These are phyloP conservation scores for Oldenlandia corymbosa DNA, from an alignment of 257 asterid genomes.

Conservation along the genomic window DNA sequence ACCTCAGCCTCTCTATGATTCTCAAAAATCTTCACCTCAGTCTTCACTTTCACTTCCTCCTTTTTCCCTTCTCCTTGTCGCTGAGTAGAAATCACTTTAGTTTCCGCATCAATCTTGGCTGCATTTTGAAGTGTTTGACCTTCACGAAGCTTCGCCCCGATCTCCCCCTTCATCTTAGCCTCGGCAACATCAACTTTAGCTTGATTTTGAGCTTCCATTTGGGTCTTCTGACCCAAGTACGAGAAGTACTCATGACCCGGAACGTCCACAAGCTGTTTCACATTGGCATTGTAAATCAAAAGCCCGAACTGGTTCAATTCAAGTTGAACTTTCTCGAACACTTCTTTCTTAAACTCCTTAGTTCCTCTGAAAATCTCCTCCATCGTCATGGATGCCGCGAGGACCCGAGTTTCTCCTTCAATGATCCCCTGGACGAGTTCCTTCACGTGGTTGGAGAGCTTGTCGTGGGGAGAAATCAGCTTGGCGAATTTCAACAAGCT, in stretches of 20 bases:
- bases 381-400: conserved; percentile 75
- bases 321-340: conserved; percentile 59
- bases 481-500: conserved; percentile 52
- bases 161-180: conserved; percentile 66
- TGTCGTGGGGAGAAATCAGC: conserved; percentile 60
- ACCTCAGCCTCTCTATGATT: conserved; percentile 57
- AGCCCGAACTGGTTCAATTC: conserved; percentile 62
- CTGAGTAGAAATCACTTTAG: conserved; percentile 48
- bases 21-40: conserved; percentile 47
- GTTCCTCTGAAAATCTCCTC: conserved; percentile 55
- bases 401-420: conserved; percentile 69
- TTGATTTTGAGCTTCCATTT: conserved; percentile 68
- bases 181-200: conserved; percentile 56
- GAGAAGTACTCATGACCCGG: conserved; percentile 68
- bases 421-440: conserved; percentile 66
- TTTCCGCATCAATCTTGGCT: conserved; percentile 56
- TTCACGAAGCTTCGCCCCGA: conserved; percentile 42
- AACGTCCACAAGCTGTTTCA: conserved; percentile 65
- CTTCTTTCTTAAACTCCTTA: conserved; percentile 53
- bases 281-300: conserved; percentile 59
- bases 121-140: conserved; percentile 60
- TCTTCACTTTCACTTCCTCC: conserved; percentile 44
- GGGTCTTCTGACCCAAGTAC: conserved; percentile 57
- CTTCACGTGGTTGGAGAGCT: conserved; percentile 47
- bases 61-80: conserved; percentile 54